Conservation (phyloP, 129 eudicot species). For the Sambucus nigra region DNA sequence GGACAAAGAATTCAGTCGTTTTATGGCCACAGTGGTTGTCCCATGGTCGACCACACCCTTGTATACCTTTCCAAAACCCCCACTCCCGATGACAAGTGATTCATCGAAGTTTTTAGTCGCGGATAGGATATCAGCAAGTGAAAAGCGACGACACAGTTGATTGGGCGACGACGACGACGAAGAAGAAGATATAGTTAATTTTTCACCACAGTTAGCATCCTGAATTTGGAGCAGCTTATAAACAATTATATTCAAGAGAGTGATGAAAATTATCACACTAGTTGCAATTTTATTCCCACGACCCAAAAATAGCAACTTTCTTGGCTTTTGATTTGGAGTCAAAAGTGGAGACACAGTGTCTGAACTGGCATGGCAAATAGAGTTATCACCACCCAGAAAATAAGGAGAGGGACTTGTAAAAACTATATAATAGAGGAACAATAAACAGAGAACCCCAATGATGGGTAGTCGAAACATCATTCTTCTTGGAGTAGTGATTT, state of each 20-base stretch:
- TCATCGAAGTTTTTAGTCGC: conserved; percentile 19
- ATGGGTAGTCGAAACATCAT: neutral
- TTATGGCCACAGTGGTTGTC: conserved; percentile 17
- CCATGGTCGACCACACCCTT: conserved; percentile 12
- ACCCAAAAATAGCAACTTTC: neutral
- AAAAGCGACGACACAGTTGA: conserved; percentile 12
- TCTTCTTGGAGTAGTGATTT: neutral
- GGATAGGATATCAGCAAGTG: conserved; percentile 11
- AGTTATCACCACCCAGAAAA: neutral
- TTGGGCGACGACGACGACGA: neutral
- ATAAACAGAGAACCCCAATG: neutral
- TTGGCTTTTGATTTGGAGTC: neutral
- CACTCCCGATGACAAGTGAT: conserved; percentile 18
- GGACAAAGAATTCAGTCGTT: conserved; percentile 15
- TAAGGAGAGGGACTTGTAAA: neutral
- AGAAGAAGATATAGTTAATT: neutral
- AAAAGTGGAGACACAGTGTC: too few relatives aligned
- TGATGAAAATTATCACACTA: neutral
- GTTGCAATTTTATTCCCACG: neutral
- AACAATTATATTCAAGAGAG: conserved; percentile 6
- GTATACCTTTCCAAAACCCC: conserved; percentile 37
- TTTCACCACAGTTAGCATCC: conserved; percentile 7
- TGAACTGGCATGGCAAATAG: neutral
- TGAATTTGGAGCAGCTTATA: conserved; percentile 11
- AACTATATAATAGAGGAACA: neutral